A percentile compares a stretch with the other conserved stretches of the same genome.
These are phyloP conservation scores for Arthroderma sp. DNA, from an alignment of 2,329 filamentous ascomycete species.

Conservation along the genomic window DNA sequence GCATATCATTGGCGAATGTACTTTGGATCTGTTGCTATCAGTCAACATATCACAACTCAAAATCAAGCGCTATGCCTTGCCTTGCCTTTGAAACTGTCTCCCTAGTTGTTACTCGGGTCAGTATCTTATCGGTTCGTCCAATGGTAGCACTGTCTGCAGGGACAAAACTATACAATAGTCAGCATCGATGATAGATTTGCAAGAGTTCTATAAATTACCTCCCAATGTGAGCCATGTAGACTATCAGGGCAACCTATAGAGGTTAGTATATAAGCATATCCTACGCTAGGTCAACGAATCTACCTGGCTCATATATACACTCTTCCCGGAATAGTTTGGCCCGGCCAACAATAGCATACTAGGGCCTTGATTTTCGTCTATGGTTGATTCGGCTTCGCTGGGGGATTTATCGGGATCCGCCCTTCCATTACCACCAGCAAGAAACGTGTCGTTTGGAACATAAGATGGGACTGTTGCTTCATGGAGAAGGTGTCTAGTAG, in stretches of 20 bases:
- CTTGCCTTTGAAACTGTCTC: constrained; percentile 48
- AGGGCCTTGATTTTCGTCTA: constrained; percentile 26
- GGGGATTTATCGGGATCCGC: background rate
- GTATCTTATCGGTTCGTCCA: constrained; percentile 81
- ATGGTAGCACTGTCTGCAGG: constrained; percentile 64
- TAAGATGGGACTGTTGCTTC: constrained; percentile 70
- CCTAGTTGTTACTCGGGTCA: constrained; percentile 70
- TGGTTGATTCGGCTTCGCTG: background rate
- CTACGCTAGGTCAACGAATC: background rate
- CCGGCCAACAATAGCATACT: constrained; percentile 75
- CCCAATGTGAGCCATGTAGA: constrained; percentile 85
- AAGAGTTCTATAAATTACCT: constrained; percentile 21
- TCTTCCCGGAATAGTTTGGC: constrained; percentile 94
- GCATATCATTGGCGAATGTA: constrained; percentile 68
- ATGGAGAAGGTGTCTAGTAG: constrained; percentile 59
- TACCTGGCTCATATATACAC: constrained; percentile 78
- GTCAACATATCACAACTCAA: background rate
- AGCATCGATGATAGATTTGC: constrained; percentile 2
- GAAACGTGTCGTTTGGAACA: constrained; percentile 65
- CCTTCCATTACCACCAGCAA: constrained; percentile 43
- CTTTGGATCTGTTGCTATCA: constrained; percentile 38
- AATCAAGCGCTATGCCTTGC: background rate
- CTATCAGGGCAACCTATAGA: constrained; percentile 57
- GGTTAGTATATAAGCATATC: background rate
- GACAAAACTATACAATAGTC: constrained; percentile 51